phyloP scores from a whole-genome alignment of 768 basidiomycete genomes.

The Cyclocybe aegerita region DNA sequence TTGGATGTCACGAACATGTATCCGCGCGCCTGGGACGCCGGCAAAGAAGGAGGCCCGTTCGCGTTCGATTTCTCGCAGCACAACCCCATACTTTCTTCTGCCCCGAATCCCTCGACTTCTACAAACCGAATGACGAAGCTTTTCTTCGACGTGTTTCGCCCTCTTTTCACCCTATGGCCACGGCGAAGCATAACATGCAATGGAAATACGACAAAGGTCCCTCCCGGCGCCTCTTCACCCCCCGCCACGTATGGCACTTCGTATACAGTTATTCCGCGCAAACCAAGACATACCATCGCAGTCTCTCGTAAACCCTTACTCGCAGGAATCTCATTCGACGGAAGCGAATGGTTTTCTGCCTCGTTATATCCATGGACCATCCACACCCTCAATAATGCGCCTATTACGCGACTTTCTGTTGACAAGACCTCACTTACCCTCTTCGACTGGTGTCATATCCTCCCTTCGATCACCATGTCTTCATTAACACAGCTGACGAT shows the following conservation, averaged over 20 bases:
- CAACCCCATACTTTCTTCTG: not conserved
- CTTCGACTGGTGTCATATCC: slow-evolving; percentile 17
- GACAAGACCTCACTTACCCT: slow-evolving; percentile 9
- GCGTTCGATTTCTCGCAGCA: not conserved
- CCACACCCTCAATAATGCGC: slow-evolving; percentile 10
- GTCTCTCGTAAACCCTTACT: not conserved
- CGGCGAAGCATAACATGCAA: not conserved
- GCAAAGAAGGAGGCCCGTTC: slow-evolving; percentile 5
- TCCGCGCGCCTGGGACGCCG: not conserved
- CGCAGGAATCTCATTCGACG: not conserved
- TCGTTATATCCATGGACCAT: slow-evolving; percentile 10
- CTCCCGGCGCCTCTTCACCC: no score
- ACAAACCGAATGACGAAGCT: not conserved
- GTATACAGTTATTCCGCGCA: not conserved
- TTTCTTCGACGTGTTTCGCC: not conserved
- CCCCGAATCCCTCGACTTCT: not conserved
- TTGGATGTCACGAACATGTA: not conserved
- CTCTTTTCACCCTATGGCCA: not conserved
- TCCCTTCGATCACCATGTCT: slow-evolving; percentile 14
- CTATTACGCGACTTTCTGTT: slow-evolving; percentile 16
- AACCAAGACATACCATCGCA: not conserved
- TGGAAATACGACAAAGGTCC: not conserved
- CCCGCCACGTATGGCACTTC: no score
- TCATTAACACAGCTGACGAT: slow-evolving; percentile 12
- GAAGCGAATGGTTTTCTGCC: not conserved